phyloP scores from a whole-genome alignment of 108 stramenopile species.

The Epipyxis sp. region DNA sequence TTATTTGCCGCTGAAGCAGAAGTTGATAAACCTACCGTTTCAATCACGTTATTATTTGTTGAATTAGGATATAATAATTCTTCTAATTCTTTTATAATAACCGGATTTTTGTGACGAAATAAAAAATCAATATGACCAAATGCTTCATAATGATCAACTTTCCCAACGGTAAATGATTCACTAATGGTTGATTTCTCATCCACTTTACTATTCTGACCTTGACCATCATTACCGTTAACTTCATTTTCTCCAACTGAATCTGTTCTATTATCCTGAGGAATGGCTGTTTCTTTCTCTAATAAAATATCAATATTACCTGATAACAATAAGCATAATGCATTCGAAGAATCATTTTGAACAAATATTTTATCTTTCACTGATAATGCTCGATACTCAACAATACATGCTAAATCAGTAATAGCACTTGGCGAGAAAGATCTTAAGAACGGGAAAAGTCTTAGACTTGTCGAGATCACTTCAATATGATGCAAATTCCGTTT shows the following conservation, averaged over 20 bases:
- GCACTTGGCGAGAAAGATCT: neutral
- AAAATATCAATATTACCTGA: neutral
- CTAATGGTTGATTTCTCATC: neutral
- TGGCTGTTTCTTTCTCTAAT: neutral
- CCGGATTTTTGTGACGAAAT: neutral
- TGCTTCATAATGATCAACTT: neutral
- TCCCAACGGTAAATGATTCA: neutral
- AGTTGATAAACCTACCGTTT: too few relatives aligned
- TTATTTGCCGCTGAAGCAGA: too few relatives aligned
- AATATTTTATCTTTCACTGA: neutral
- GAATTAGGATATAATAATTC: too few relatives aligned
- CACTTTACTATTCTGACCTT: too few relatives aligned
- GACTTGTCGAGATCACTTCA: neutral
- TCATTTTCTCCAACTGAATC: too few relatives aligned
- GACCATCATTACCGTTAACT: too few relatives aligned
- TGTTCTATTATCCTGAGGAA: too few relatives aligned
- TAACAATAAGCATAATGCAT: neutral
- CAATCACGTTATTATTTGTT: too few relatives aligned
- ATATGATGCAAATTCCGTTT: neutral
- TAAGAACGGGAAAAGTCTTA: neutral
- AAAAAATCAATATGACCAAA: neutral
- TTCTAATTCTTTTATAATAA: neutral
- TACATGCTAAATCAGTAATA: neutral
- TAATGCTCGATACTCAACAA: slow-evolving; percentile 6
- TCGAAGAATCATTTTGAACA: neutral